Conservation (phyloP, 805 yeast species). For the Cyberlindnera japonica region DNA sequence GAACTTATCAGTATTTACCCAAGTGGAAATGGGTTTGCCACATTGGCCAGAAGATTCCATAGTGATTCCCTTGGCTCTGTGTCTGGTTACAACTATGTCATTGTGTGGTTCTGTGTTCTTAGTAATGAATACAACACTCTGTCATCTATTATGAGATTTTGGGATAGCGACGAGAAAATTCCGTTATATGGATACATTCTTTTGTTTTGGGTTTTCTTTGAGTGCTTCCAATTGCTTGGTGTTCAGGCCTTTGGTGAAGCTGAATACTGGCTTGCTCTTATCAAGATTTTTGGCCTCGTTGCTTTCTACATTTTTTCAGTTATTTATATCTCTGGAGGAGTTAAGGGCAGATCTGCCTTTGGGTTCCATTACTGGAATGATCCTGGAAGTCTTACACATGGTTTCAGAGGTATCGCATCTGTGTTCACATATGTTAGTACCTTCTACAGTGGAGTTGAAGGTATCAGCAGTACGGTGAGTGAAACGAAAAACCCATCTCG, state of each 20-base stretch:
- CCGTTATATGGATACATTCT: conserved; percentile 54
- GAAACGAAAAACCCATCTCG: conserved; percentile 68
- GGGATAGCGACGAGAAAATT: conserved; percentile 47
- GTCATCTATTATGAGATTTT: conserved; percentile 41
- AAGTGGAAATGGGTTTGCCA: conserved; percentile 44
- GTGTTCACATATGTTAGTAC: conserved; percentile 69
- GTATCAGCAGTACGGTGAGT: conserved; percentile 71
- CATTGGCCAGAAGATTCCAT: conserved; percentile 48
- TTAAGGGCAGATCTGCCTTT: conserved; percentile 32
- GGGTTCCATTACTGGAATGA: conserved; percentile 31
- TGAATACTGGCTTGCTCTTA: conserved; percentile 50
- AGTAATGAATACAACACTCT: conserved; percentile 55
- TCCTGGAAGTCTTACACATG: conserved; percentile 37
- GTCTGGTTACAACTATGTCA: conserved; percentile 51
- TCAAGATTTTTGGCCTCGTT: conserved; percentile 45
- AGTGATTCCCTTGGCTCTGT: conserved; percentile 55
- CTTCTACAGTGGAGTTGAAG: conserved; percentile 75
- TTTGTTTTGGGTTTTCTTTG: conserved; percentile 49
- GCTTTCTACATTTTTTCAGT: conserved; percentile 51
- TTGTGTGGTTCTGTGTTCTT: conserved; percentile 55
- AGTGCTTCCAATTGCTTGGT: conserved; percentile 48
- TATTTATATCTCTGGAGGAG: conserved; percentile 40
- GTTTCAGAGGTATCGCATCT: conserved; percentile 52
- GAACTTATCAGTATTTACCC: conserved; percentile 54
- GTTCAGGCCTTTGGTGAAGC: conserved; percentile 55